Conservation (phyloP, 2,329 filamentous ascomycete genomes). For the Phoma herbarum region DNA sequence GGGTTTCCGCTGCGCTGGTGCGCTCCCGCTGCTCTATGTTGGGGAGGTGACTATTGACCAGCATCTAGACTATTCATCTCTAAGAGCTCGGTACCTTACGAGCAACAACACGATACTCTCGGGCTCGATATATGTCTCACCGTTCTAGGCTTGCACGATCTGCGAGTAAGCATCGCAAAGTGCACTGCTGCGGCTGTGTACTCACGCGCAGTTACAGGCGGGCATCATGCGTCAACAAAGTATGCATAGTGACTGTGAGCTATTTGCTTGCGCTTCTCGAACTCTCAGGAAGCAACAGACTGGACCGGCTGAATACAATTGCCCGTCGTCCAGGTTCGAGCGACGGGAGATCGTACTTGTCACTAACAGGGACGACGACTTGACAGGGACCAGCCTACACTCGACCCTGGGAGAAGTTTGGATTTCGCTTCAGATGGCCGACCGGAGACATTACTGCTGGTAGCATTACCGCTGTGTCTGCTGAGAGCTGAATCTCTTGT, state of each 20-base stretch:
- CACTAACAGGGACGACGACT: background rate
- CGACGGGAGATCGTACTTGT: constrained; percentile 1
- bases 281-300: background rate
- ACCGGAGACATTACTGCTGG: background rate
- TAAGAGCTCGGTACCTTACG: background rate
- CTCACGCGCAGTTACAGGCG: background rate
- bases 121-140: background rate
- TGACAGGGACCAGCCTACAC: background rate
- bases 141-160: background rate
- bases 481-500: constrained; percentile 6
- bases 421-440: background rate
- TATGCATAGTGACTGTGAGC: constrained; percentile 1
- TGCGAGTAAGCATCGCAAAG: constrained; percentile 2
- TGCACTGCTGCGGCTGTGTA: background rate
- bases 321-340: background rate
- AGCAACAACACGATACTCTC: background rate
- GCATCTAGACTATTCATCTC: constrained; percentile 20
- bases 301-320: background rate
- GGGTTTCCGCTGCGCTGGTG: background rate
- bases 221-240: background rate
- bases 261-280: constrained; percentile 1
- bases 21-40: background rate
- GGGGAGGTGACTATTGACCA: constrained; percentile 10
- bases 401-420: background rate
- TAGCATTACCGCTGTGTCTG: background rate